Evolutionary conservation across 2,329 filamentous ascomycete genomes (phyloP), one percentile per base, ranked within the genome.

Genomic region (Passalora sequoiae): DNA sequence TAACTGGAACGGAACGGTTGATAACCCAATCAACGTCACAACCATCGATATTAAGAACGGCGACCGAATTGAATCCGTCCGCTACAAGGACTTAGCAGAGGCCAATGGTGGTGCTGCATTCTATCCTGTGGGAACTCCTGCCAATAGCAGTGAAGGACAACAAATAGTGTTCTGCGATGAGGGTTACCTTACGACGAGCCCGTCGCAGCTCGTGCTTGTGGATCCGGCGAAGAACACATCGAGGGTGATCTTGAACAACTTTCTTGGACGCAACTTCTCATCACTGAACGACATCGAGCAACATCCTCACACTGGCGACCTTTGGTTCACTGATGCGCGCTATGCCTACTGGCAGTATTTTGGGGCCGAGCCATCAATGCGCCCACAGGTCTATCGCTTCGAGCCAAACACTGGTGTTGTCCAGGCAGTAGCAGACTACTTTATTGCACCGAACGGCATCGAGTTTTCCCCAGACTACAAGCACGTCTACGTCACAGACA

Each of bases 241-340:
- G 8, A 44, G 50, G n/a, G 55, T 58, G 0, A 62, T 83, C 4
- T 41, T 83, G 8, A 78, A 77, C 57, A 80, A 75, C 60, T 83
- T 69, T 58, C 74, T 77, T 22, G 78, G 79, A n/a, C 70, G 76
- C 70, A 65, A 78, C 44, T 81, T 81, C 61, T 78, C 72, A 56
- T 79, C 75, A 0, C 59, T 80, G 6, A 81, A 81, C 52, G 78
- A 82, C 42, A 66, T 76, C 0, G 67, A 68, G 2, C 63, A 78
- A 43, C 71, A 80, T 47, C 73, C 75, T 2, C 56, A 59, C 3
- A 80, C 73, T 39, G 69, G 70, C 9, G 72, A 78, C 27, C 61
- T 83, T 4, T 83, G 80, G 65, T 81, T 83, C 53, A 82, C 78
- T 1, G 79, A 83, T 44, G 73, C 75, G 0, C 66, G 72, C 10